Evolutionary conservation across 148 eudicot genomes (phyloP), one percentile per base, ranked within the genome.

Genomic region (Amaranthus hypochondriacus): DNA sequence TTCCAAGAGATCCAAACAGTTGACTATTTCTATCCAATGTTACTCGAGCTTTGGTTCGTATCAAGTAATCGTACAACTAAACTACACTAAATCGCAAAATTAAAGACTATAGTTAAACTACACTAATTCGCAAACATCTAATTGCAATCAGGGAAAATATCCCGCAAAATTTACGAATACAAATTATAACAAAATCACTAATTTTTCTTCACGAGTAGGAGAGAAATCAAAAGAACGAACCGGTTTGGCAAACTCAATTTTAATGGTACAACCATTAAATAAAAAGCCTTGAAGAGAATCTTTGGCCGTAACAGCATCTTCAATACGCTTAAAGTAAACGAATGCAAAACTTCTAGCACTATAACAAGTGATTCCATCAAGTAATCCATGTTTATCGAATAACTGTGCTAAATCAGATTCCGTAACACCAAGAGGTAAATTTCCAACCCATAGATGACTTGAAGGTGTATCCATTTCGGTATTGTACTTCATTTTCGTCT

Each of bases 231-330:
- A 49, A 71, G 78, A 75, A 89, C 92, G 80, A 83, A 93, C 98
- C 91, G 89, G 91, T 83, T 84, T 91, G 21, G 97, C 93, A 81
- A 94, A 94, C 76, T 94, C 90, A 70, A 94, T 94, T 78, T 82
- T 89, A 62, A 94, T 62, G 0, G 87, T 57, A 58, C 67, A 79
- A 4, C 91, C 91, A 54, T 75, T 86, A 56, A 94, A 48, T 53
- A 71, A 6, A 70, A 74, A 76, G 12, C 97, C 96, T n/a, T 83
- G 88, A 11, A 94, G 90, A 12, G 83, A 76, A 0, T 78, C 68
- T 53, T 78, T 83, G 1, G 98, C 98, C 4, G 81, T 52, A 53
- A 68, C 75, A 2, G 98, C 97, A 47, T 82, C 87, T 6, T 89
- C 88, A 0, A 79, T 68, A 1, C 82, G 83, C 75, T 80, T 87